Conservation (phyloP, 2,329 filamentous ascomycete genomes). For the Trichoderma koningiopsis region DNA sequence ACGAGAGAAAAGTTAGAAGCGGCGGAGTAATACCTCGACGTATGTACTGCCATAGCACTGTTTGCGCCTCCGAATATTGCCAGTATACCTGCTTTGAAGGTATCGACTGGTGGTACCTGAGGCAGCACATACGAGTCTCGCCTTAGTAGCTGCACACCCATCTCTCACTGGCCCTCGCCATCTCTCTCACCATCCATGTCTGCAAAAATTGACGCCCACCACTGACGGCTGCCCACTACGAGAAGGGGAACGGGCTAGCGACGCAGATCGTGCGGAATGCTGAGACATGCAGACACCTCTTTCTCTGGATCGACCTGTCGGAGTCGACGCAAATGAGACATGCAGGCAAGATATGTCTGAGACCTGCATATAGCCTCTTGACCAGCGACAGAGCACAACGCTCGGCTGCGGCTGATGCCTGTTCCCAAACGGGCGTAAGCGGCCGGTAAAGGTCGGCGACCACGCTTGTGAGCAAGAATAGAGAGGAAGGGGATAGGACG, state of each 20-base stretch:
- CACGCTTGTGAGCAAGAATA: not conserved
- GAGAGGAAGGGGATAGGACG: not conserved
- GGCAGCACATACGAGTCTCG: conserved; percentile 2
- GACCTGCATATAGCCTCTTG: conserved; percentile 36
- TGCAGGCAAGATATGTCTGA: conserved; percentile 38
- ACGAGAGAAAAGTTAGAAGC: not conserved
- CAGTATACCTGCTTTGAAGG: not conserved
- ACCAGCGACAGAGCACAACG: conserved; percentile 22
- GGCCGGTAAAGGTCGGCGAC: conserved; percentile 11
- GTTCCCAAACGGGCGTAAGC: conserved; percentile 19
- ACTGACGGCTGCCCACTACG: conserved; percentile 9
- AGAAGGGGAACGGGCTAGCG: conserved; percentile 18
- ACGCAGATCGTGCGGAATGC: conserved; percentile 23
- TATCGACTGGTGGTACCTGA: not conserved
- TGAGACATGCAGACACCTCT: conserved; percentile 35
- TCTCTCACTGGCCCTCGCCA: not conserved
- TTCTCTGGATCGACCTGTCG: conserved; percentile 40
- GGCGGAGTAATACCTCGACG: conserved; percentile 15
- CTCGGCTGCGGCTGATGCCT: conserved; percentile 25
- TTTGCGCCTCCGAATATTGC: not conserved
- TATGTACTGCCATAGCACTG: not conserved
- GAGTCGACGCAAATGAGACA: conserved; percentile 42
- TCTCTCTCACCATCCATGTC: conserved; percentile 8
- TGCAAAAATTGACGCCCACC: conserved; percentile 19
- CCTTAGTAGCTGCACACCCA: conserved; percentile 1